Percentiles rank a stretch among this genome's conserved stretches.
Evolutionary conservation across 2,329 filamentous ascomycete genomes (phyloP).

Genomic region (Xylariaceae sp.): DNA sequence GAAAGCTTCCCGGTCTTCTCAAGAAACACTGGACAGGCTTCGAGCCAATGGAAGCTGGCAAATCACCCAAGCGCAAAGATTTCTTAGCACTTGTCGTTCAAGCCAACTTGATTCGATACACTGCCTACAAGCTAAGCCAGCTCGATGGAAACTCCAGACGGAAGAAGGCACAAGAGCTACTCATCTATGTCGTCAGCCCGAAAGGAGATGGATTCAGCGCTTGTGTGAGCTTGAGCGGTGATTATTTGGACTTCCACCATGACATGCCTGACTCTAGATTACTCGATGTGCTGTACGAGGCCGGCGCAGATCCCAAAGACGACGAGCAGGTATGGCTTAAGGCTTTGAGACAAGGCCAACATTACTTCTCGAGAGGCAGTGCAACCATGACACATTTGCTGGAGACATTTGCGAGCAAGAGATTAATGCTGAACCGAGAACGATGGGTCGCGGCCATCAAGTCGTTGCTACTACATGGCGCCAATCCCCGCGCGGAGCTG

Average conservation of each 20-base stretch:
- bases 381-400: slow-evolving; percentile 32
- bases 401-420: slow-evolving; percentile 29
- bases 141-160: slow-evolving; percentile 17
- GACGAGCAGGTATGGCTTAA: slow-evolving; percentile 26
- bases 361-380: slow-evolving; percentile 31
- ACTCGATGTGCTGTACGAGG: slow-evolving; percentile 28
- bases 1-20: slow-evolving; percentile 25
- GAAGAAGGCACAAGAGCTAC: slow-evolving; percentile 32
- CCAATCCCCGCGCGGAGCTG: slow-evolving; percentile 29
- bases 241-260: slow-evolving; percentile 34
- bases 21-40: slow-evolving; percentile 31
- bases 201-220: slow-evolving; percentile 33
- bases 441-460: slow-evolving; percentile 32
- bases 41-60: slow-evolving; percentile 34
- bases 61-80: slow-evolving; percentile 32
- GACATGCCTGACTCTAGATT: slow-evolving; percentile 33
- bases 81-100: slow-evolving; percentile 31
- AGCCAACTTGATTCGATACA: slow-evolving; percentile 29
- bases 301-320: slow-evolving; percentile 25
- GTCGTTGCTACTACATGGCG: slow-evolving; percentile 29
- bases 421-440: slow-evolving; percentile 30
- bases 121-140: slow-evolving; percentile 20
- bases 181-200: slow-evolving; percentile 29
- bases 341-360: slow-evolving; percentile 28
- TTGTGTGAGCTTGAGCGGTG: slow-evolving; percentile 31